Conservation (phyloP, 257 asterid species). For the Primulina huaijiensis region DNA sequence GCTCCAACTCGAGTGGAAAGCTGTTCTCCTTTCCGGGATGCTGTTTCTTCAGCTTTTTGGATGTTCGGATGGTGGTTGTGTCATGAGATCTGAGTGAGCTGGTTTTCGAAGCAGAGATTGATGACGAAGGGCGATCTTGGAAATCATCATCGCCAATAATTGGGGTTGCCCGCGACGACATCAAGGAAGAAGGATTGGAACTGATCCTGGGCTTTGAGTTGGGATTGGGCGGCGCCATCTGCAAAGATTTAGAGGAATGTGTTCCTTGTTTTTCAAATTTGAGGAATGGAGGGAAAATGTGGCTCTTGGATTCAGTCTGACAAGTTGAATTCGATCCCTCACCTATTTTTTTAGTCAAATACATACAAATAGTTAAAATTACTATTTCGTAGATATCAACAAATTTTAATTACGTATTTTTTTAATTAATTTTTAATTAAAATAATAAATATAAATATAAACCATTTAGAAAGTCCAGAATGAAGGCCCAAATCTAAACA, state of each 20-base stretch:
- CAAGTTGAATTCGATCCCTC: too few relatives aligned
- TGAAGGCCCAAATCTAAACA: background rate
- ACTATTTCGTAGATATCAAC: too few relatives aligned
- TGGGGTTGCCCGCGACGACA: too few relatives aligned
- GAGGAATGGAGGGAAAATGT: background rate
- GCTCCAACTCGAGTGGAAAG: slow-evolving; percentile 25
- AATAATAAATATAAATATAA: too few relatives aligned
- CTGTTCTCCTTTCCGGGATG: slow-evolving; percentile 46
- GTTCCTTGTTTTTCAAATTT: background rate
- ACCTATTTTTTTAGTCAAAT: too few relatives aligned
- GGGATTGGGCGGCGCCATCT: slow-evolving; percentile 26
- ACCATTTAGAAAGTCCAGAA: background rate
- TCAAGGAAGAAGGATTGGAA: slow-evolving; percentile 22
- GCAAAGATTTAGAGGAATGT: background rate
- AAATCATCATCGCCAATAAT: too few relatives aligned
- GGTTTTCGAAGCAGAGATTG: slow-evolving; percentile 32
- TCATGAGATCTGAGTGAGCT: slow-evolving; percentile 33
- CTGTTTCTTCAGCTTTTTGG: slow-evolving; percentile 35
- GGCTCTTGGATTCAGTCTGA: too few relatives aligned
- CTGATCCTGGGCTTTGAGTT: slow-evolving; percentile 26
- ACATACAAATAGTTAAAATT: too few relatives aligned
- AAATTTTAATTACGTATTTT: too few relatives aligned
- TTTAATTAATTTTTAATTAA: too few relatives aligned
- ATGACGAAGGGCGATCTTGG: slow-evolving; percentile 34
- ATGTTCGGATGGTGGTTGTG: slow-evolving; percentile 20